These are phyloP conservation scores for Polyplosphaeria fusca DNA, from an alignment of 495 filamentous ascomycete species.

Conservation along the genomic window DNA sequence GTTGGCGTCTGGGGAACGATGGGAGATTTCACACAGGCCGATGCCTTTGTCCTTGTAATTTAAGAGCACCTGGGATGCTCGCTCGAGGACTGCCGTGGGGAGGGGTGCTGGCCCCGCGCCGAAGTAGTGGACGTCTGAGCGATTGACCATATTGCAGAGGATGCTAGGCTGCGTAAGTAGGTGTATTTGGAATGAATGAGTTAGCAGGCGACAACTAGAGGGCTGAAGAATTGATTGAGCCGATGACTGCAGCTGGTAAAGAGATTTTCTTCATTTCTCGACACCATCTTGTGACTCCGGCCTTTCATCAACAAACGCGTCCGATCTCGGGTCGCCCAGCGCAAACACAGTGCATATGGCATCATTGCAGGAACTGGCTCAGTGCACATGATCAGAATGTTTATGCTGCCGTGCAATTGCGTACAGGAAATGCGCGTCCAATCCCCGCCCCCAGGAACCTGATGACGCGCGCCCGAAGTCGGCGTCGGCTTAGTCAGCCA, in stretches of 20 bases:
- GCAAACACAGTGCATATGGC: neutral
- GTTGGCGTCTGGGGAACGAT: constrained; percentile 74
- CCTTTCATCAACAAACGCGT: constrained; percentile 6
- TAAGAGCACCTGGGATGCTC: constrained; percentile 69
- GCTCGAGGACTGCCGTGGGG: constrained; percentile 71
- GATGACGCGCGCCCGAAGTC: constrained; percentile 26
- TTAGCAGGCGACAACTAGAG: too few species aligned
- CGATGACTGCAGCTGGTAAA: neutral
- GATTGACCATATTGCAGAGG: constrained; percentile 51
- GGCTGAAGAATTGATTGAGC: too few species aligned
- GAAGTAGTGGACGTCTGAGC: constrained; percentile 71
- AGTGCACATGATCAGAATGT: constrained; percentile 1
- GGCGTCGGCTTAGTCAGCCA: constrained; percentile 15
- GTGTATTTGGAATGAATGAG: neutral
- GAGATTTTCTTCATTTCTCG: neutral
- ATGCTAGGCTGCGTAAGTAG: neutral
- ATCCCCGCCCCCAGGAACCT: neutral
- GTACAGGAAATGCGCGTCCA: constrained; percentile 3
- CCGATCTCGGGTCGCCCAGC: constrained; percentile 21
- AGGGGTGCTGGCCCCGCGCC: constrained; percentile 84
- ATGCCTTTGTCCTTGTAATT: constrained; percentile 81
- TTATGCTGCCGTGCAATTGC: constrained; percentile 11
- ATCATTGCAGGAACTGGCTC: neutral
- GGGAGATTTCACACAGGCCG: constrained; percentile 80
- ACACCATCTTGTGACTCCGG: constrained; percentile 9